Evolutionary conservation across 768 basidiomycete genomes (phyloP), one percentile per base, ranked within the genome.

Genomic region (Dentipellis sp.): DNA sequence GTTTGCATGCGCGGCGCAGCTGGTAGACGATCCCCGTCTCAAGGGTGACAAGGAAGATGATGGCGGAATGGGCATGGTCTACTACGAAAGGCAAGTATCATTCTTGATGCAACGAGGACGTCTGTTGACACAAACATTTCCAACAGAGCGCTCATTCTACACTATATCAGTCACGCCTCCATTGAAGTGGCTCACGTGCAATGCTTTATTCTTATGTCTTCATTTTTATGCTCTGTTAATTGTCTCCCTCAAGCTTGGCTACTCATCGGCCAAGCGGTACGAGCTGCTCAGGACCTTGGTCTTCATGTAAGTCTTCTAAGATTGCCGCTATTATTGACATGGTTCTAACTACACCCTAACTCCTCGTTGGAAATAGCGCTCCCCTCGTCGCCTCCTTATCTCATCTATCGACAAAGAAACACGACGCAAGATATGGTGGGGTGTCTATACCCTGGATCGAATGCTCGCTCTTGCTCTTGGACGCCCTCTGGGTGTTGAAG

Each of bases 211-310:
- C 77, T 95, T 55, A 80, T 94, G 78, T 86, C 92, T 52, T 87
- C 91, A 1, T 94, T 93, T 74, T 75, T 95, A 58, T 94, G 92
- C 66, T 92, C 91, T 54, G 79, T 94, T 63, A 95, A 95, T 65
- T 93, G 92, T 66, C 80, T 95, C 52, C 93, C 93, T 2, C 93
- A 94, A 71, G 91, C 92, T 34, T 95, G 93, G 93, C 81, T 94
- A 59, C 77, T 94, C 56, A 81, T 93, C 54, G 93, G 93, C 45
- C 93, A 94, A 68, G 93, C 90, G 21, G 82, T 95, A 49, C 83
- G 93, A 57, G 83, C 83, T 57, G 92, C 88, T 3, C 93, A 94
- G 69, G 93, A 95, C 72, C 76, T 94, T 42, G 93, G 93, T 47
- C 78, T 95, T 63, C 93, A 94, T 73, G 91, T 94, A 72, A 76